These are phyloP conservation scores for Venturia aucupariae DNA, from an alignment of 2,329 filamentous ascomycete genomes.

Conservation along the genomic window DNA sequence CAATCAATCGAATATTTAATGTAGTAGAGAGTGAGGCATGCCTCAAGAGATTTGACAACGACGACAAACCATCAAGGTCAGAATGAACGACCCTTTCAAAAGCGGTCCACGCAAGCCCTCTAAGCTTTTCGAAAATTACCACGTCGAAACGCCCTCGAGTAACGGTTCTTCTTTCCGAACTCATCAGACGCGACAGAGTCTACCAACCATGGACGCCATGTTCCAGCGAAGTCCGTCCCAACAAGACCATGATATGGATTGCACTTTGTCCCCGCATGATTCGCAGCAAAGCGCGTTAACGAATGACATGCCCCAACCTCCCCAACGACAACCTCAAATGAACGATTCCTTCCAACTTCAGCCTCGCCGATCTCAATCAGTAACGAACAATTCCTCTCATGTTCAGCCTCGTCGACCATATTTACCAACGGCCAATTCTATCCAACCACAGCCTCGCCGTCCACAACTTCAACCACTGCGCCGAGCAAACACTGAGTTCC, in stretches of 20 bases:
- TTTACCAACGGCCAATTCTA: background rate
- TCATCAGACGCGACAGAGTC: background rate
- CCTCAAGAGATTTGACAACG: background rate
- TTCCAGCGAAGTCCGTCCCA: background rate
- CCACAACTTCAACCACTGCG: background rate
- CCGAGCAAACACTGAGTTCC: background rate
- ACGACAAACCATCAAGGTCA: background rate
- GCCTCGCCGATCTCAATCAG: background rate
- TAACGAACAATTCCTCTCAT: background rate
- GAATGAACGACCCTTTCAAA: background rate
- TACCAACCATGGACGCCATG: background rate
- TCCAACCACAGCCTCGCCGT: background rate
- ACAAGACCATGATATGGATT: background rate
- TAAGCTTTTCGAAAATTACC: background rate
- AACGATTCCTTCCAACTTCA: background rate
- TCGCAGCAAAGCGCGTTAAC: background rate
- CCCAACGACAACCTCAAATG: background rate
- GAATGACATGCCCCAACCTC: background rate
- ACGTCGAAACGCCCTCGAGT: background rate
- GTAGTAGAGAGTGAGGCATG: background rate
- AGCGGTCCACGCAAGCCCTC: background rate
- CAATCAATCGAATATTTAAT: background rate
- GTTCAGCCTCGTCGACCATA: background rate
- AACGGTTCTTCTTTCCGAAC: background rate
- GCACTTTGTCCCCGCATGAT: background rate